Conservation (phyloP, 495 filamentous ascomycete species). For the Penicillium cosmopolitanum region DNA sequence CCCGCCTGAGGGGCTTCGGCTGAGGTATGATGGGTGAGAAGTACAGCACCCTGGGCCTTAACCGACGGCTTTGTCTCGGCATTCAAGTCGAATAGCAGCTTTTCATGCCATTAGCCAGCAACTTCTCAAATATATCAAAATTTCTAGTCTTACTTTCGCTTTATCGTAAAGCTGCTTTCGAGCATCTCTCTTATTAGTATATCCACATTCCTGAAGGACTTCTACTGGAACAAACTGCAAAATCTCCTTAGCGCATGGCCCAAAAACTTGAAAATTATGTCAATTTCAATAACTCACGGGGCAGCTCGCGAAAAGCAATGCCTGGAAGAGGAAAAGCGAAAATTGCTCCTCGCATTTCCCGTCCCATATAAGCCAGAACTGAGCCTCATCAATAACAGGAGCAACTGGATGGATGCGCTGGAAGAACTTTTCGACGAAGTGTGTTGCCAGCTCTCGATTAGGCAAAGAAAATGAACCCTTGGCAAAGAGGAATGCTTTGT, state of each 20-base stretch:
- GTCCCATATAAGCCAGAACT: conserved; percentile 49
- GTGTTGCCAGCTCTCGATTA: conserved; percentile 37
- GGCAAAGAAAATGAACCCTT: conserved; percentile 50
- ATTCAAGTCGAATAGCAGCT: conserved; percentile 36
- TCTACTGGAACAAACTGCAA: conserved; percentile 44
- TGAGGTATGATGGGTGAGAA: conserved; percentile 47
- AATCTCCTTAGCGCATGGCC: too few species aligned
- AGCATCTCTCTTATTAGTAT: conserved; percentile 44
- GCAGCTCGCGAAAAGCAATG: conserved; percentile 50
- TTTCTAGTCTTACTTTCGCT: conserved; percentile 35
- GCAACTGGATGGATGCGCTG: conserved; percentile 50
- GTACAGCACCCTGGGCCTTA: conserved; percentile 46
- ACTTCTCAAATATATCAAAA: neutral
- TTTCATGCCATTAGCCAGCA: neutral
- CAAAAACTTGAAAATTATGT: too few species aligned
- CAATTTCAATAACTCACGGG: conserved; percentile 34
- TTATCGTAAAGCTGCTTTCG: conserved; percentile 46
- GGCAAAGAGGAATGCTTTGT: conserved; percentile 45
- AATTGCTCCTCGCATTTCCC: conserved; percentile 29
- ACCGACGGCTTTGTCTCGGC: conserved; percentile 34
- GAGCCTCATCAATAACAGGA: conserved; percentile 50
- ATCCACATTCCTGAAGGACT: conserved; percentile 47
- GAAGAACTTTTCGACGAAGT: conserved; percentile 53
- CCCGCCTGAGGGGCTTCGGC: conserved; percentile 43
- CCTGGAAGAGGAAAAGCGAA: conserved; percentile 53